Conservation (phyloP, 331 rosid species). For the Malus hybrid region DNA sequence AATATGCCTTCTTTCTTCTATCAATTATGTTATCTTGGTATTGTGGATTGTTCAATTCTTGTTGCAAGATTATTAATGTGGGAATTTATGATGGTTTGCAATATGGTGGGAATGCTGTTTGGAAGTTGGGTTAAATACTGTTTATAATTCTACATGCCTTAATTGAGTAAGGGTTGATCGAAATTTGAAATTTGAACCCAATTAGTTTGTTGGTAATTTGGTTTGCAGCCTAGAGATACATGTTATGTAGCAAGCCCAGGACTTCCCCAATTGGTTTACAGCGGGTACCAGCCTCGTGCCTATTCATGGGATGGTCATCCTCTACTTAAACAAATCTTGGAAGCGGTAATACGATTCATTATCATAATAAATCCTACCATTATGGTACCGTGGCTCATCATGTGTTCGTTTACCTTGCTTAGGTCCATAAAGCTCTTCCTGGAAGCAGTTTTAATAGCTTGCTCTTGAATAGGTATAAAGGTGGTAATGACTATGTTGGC, state of each 20-base stretch:
- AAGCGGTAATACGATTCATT: conserved; percentile 42
- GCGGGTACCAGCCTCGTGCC: conserved; percentile 77
- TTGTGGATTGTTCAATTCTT: neutral
- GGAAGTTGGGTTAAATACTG: neutral
- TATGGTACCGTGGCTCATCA: neutral
- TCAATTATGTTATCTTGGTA: neutral
- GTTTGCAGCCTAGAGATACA: conserved; percentile 77
- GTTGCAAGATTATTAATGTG: neutral
- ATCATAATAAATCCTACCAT: neutral
- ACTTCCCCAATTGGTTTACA: conserved; percentile 61
- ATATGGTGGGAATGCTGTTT: neutral
- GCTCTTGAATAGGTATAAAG: conserved; percentile 74
- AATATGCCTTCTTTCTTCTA: neutral
- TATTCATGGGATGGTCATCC: conserved; percentile 87
- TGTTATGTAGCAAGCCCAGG: conserved; percentile 84
- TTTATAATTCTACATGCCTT: neutral
- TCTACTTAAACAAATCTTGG: conserved; percentile 59
- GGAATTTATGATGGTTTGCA: neutral
- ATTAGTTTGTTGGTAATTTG: neutral
- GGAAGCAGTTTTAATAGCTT: conserved; percentile 90
- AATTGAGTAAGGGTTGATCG: neutral
- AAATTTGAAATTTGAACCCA: neutral
- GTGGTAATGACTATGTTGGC: conserved; percentile 76
- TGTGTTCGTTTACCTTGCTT: conserved; percentile 11
- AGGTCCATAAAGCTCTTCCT: conserved; percentile 89